Conservation (phyloP, 2,329 filamentous ascomycete species). For the Cytospora piceicola region DNA sequence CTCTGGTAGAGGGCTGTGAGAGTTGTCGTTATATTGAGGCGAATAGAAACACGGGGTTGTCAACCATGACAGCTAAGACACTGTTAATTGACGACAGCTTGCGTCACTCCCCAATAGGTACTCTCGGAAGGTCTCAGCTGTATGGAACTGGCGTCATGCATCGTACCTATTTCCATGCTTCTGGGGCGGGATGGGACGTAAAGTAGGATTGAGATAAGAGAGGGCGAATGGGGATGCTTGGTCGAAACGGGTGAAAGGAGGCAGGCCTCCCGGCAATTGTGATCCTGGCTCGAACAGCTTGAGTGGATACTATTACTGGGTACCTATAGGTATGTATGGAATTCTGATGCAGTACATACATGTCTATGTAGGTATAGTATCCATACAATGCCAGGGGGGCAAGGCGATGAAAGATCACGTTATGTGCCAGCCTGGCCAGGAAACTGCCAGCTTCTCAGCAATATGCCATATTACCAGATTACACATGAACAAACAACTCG, state of each 20-base stretch:
- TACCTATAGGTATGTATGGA: too few species aligned
- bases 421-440: too few species aligned
- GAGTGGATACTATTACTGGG: background rate
- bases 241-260: constrained; percentile 13
- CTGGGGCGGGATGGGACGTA: constrained; percentile 14
- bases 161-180: constrained; percentile 7
- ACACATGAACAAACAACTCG: background rate
- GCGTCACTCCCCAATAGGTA: constrained; percentile 18
- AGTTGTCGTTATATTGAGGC: constrained; percentile 8
- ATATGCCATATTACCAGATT: background rate
- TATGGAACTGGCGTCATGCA: constrained; percentile 28
- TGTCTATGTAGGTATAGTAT: background rate
- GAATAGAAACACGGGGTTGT: constrained; percentile 9
- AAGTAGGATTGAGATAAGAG: constrained; percentile 14
- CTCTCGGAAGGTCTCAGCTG: constrained; percentile 8
- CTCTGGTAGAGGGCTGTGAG: background rate
- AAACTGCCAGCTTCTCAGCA: too few species aligned
- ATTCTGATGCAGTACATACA: background rate
- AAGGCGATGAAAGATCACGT: background rate
- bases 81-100: constrained; percentile 23
- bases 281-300: constrained; percentile 7
- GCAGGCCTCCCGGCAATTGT: constrained; percentile 22
- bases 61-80: constrained; percentile 8
- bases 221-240: constrained; percentile 18
- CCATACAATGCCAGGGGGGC: background rate